Percentiles rank a stretch among this genome's conserved stretches.
phyloP scores from a whole-genome alignment of 768 basidiomycete genomes.

The Cubamyces sp. region DNA sequence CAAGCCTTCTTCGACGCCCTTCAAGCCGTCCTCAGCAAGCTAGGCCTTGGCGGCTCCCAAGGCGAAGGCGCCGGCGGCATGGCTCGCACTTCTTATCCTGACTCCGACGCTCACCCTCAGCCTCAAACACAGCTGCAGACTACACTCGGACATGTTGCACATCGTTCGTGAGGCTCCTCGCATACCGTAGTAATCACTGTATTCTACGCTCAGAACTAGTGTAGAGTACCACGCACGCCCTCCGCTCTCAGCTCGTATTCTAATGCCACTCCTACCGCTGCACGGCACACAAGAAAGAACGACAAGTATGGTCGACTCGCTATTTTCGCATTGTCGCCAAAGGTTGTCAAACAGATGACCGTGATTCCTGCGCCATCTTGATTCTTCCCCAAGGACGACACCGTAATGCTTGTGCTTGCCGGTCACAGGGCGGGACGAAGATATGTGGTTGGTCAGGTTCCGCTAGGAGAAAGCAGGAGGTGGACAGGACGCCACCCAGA shows the following conservation, averaged over 20 bases:
- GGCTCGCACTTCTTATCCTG: background rate
- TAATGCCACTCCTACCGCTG: background rate
- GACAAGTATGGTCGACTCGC: no score
- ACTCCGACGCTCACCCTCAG: background rate
- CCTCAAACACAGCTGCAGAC: background rate
- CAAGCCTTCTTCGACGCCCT: conserved; percentile 70
- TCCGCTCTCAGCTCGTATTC: background rate
- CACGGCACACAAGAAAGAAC: no score
- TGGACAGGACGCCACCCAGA: no score
- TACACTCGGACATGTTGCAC: background rate
- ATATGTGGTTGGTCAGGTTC: no score
- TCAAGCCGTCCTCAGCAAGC: conserved; percentile 24
- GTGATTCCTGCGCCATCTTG: no score
- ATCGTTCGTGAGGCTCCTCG: conserved; percentile 5
- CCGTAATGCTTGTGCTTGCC: no score
- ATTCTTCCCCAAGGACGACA: no score
- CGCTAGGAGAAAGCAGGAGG: no score
- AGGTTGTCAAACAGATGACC: no score
- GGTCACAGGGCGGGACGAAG: no score
- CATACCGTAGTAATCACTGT: background rate
- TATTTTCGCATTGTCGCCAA: no score
- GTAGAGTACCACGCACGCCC: background rate
- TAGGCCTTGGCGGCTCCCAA: conserved; percentile 23
- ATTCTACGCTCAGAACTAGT: background rate
- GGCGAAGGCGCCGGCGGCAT: conserved; percentile 15